Conservation (phyloP, 345 rosid genomes). For the Salix udensis region DNA sequence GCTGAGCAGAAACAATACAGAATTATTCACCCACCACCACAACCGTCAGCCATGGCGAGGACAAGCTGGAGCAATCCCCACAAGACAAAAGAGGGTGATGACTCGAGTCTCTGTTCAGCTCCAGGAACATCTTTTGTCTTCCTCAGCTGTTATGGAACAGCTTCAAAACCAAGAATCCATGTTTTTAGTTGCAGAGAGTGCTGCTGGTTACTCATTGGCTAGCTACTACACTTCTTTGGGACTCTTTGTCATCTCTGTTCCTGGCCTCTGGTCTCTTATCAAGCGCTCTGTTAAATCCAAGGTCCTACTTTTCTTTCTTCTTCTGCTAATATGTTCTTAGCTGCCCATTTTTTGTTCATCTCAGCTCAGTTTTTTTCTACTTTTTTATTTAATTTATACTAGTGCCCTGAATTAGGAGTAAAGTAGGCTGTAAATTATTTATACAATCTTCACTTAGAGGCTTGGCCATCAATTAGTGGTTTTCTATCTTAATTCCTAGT, state of each 20-base stretch:
- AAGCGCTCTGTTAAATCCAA: constrained; percentile 97
- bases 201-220: constrained; percentile 67
- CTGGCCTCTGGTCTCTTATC: constrained; percentile 97
- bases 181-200: constrained; percentile 45
- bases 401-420: too few relatives aligned
- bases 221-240: constrained; percentile 95
- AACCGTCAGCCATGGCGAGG: constrained; percentile 21
- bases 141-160: constrained; percentile 19
- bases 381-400: too few relatives aligned
- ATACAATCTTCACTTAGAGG: too few relatives aligned
- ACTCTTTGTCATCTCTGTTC: constrained; percentile 85
- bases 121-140: constrained; percentile 28
- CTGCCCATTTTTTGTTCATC: too few relatives aligned
- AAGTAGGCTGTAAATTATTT: too few relatives aligned
- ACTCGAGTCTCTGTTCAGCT: constrained; percentile 18
- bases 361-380: too few relatives aligned
- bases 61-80: constrained; percentile 1
- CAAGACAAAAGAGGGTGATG: constrained; percentile 14
- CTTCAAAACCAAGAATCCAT: constrained; percentile 29
- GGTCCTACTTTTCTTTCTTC: constrained; percentile 21
- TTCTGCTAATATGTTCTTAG: too few relatives aligned
- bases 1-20: background rate
- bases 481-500: too few relatives aligned
- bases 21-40: constrained; percentile 4
- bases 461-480: too few relatives aligned